phyloP scores from a whole-genome alignment of 495 filamentous ascomycete species.

The Gamarada debralockiae region DNA sequence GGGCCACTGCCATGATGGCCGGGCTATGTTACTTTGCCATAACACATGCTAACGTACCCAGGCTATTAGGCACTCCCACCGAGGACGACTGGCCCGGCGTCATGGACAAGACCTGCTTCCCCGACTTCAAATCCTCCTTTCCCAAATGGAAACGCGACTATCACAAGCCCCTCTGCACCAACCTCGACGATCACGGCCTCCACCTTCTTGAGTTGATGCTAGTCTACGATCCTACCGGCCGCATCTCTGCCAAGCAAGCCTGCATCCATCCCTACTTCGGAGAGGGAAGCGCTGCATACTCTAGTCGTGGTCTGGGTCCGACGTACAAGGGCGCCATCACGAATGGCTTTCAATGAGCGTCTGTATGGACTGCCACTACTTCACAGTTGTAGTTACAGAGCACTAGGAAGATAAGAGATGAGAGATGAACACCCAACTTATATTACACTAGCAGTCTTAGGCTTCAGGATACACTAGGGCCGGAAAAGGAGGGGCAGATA shows the following conservation, averaged over 20 bases:
- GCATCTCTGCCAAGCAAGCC: conserved; percentile 94
- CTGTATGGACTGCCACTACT: not conserved
- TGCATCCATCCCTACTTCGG: conserved; percentile 91
- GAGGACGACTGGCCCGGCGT: conserved; percentile 93
- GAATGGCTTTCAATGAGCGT: conserved; percentile 33
- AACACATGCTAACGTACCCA: conserved; percentile 30
- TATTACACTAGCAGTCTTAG: conserved; percentile 19
- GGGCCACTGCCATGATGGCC: too few species aligned
- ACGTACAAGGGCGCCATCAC: conserved; percentile 26
- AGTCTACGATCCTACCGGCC: conserved; percentile 88
- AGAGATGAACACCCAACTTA: conserved; percentile 19
- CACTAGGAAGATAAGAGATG: too few species aligned
- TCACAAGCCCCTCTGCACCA: conserved; percentile 42
- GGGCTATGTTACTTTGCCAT: not conserved
- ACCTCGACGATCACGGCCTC: conserved; percentile 69
- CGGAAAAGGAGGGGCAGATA: too few species aligned
- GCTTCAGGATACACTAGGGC: conserved; percentile 23
- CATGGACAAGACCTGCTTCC: conserved; percentile 67
- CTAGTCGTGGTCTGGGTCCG: conserved; percentile 26
- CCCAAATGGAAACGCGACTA: conserved; percentile 88
- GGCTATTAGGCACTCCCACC: conserved; percentile 85
- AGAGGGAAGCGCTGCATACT: conserved; percentile 44
- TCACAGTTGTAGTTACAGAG: not conserved
- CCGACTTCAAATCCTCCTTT: conserved; percentile 95
- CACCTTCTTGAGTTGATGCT: conserved; percentile 90